A percentile compares a stretch with the other conserved stretches of the same genome.
Evolutionary conservation across 176 grass and related monocot species (phyloP).

Genomic region (Secale cereale): DNA sequence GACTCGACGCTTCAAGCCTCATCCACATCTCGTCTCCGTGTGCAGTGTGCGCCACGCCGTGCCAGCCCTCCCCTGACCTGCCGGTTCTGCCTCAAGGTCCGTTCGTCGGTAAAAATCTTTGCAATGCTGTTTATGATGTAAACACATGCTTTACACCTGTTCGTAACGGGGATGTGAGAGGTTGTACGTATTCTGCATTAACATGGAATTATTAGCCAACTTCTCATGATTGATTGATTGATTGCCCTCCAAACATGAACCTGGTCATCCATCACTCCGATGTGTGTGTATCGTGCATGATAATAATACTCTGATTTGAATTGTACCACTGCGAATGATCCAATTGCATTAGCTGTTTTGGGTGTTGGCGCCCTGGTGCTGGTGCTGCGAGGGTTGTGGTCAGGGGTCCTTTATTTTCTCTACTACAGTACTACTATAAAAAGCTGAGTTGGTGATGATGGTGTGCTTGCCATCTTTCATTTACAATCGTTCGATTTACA

Average conservation of each 20-base stretch:
- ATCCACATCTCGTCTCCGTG: conserved; percentile 12
- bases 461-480: no score
- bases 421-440: no score
- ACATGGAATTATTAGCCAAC: neutral
- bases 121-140: neutral
- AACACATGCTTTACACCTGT: neutral
- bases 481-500: no score
- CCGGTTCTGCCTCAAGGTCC: neutral
- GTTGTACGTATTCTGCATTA: neutral
- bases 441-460: no score
- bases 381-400: no score
- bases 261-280: neutral
- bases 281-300: neutral
- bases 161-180: neutral
- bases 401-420: no score
- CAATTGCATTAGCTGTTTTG: no score
- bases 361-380: no score
- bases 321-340: no score
- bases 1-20: conserved; percentile 29
- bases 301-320: neutral
- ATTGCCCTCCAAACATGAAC: neutral
- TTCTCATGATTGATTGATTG: neutral
- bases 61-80: neutral
- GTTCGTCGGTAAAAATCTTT: neutral
- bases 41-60: neutral